Conservation (phyloP, 768 basidiomycete species). For the Lactifluus echinatus region DNA sequence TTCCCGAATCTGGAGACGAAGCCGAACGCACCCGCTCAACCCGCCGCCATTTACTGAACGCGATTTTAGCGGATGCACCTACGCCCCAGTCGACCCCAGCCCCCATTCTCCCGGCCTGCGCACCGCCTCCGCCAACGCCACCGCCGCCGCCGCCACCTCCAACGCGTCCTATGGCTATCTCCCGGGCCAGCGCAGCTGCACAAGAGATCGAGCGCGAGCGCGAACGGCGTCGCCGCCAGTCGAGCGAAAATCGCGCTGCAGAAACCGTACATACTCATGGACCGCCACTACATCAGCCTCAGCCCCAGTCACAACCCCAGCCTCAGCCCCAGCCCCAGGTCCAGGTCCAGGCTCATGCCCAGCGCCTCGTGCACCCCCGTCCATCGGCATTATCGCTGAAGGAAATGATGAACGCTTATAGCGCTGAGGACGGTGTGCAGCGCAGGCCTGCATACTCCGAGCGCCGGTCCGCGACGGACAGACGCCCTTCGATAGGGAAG, state of each 20-base stretch:
- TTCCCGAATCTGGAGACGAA: conserved; percentile 21
- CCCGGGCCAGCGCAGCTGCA: conserved; percentile 20
- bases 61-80: conserved; percentile 13
- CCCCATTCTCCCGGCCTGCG: not conserved
- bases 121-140: not conserved
- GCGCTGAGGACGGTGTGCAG: conserved; percentile 10
- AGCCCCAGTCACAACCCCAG: not conserved
- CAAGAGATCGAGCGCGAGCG: conserved; percentile 18
- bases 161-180: conserved; percentile 6
- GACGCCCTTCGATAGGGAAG: conserved; percentile 17
- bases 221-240: conserved; percentile 18
- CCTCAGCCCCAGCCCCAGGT: not conserved
- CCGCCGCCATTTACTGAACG: conserved; percentile 9
- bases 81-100: conserved; percentile 14
- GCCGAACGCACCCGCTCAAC: conserved; percentile 15
- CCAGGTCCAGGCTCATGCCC: not conserved
- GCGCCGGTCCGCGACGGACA: conserved; percentile 12
- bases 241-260: conserved; percentile 9
- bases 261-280: not conserved
- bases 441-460: conserved; percentile 7
- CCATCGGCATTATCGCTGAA: conserved; percentile 9
- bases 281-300: not conserved
- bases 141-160: not conserved
- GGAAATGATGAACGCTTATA: conserved; percentile 3
- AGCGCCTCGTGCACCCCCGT: conserved; percentile 7